These are phyloP conservation scores for Yueomyces sp. DNA, from an alignment of 805 yeast species.

Conservation along the genomic window DNA sequence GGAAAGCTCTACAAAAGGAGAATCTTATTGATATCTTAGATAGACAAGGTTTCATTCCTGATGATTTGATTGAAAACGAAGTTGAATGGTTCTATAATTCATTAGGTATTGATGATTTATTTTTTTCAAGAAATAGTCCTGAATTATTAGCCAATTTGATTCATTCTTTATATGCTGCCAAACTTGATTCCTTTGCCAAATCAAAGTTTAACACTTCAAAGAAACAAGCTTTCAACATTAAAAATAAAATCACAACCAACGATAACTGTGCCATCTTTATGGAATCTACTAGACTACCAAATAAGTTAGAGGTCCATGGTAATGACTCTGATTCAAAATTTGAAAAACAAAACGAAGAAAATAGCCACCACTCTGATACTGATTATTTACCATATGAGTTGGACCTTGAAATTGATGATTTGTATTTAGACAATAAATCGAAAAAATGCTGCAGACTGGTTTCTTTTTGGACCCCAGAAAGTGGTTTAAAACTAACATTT, in stretches of 20 bases:
- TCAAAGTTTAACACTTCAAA: constrained; percentile 28
- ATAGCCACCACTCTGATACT: constrained; percentile 1
- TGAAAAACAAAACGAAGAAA: not conserved
- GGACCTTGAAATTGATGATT: constrained; percentile 70
- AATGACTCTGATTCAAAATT: not conserved
- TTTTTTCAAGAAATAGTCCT: constrained; percentile 76
- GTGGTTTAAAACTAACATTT: constrained; percentile 32
- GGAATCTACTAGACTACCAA: constrained; percentile 36
- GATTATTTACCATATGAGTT: constrained; percentile 33
- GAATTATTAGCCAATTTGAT: constrained; percentile 72
- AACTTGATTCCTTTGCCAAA: constrained; percentile 72
- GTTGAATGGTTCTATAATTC: constrained; percentile 79
- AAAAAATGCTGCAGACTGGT: constrained; percentile 69
- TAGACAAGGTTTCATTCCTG: constrained; percentile 81
- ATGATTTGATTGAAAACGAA: constrained; percentile 69
- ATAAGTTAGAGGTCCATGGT: not conserved
- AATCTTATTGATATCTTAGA: constrained; percentile 73
- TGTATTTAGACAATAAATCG: constrained; percentile 49
- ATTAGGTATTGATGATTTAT: constrained; percentile 84
- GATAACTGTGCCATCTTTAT: constrained; percentile 86
- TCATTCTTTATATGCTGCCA: constrained; percentile 82
- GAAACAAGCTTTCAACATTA: constrained; percentile 37
- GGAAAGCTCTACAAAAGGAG: constrained; percentile 69
- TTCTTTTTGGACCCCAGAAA: constrained; percentile 32
- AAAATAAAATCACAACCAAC: constrained; percentile 57